phyloP scores from a whole-genome alignment of 257 asterid species.

The Solanum lignicaule region DNA sequence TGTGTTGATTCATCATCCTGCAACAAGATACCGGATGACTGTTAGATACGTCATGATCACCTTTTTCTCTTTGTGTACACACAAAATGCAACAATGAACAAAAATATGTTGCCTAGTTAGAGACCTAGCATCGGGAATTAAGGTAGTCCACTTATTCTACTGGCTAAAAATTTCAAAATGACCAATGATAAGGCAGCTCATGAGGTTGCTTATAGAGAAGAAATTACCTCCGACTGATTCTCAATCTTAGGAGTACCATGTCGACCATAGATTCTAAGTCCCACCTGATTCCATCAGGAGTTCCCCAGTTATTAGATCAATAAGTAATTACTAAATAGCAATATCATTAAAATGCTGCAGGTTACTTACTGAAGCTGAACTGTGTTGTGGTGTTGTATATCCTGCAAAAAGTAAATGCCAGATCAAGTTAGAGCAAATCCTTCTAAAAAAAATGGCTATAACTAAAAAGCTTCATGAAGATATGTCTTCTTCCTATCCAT shows the following conservation, averaged over 20 bases:
- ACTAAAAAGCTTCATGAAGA: background rate
- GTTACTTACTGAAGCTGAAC: slow-evolving; percentile 55
- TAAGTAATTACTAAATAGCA: background rate
- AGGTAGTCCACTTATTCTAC: background rate
- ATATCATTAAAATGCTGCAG: background rate
- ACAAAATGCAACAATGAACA: background rate
- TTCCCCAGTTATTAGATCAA: slow-evolving; percentile 4
- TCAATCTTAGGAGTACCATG: slow-evolving; percentile 18
- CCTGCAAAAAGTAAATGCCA: slow-evolving; percentile 37
- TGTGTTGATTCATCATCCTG: slow-evolving; percentile 47
- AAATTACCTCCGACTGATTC: slow-evolving; percentile 40
- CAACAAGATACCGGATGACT: background rate
- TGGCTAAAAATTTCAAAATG: background rate
- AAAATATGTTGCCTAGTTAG: background rate
- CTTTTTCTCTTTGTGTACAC: background rate
- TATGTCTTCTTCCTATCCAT: background rate
- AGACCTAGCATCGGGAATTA: background rate
- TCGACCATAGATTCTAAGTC: slow-evolving; percentile 27
- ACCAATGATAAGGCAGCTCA: background rate
- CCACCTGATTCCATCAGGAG: slow-evolving; percentile 29
- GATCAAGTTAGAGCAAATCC: slow-evolving; percentile 15
- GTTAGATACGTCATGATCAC: background rate
- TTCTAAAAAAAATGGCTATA: background rate
- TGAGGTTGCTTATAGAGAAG: background rate
- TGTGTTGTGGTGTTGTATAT: slow-evolving; percentile 37